Percentiles rank a stretch among this genome's conserved stretches.
Evolutionary conservation across 768 basidiomycete genomes (phyloP).

Genomic region (Boletus subcaerulescens): DNA sequence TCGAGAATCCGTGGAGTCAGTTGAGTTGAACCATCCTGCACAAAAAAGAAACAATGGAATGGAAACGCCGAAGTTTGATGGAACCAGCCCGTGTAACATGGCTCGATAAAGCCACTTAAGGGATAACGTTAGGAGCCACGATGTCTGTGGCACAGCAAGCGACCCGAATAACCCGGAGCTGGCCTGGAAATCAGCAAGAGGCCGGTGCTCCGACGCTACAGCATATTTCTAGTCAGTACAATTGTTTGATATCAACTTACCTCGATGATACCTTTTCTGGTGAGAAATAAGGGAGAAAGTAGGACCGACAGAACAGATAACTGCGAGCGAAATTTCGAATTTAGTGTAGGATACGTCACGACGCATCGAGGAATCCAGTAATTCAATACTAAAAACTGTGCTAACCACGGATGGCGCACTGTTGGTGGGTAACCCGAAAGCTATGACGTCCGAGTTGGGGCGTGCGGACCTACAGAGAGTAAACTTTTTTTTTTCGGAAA

Average conservation of each 20-base stretch:
- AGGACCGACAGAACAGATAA: neutral
- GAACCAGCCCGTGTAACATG: neutral
- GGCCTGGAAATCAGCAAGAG: neutral
- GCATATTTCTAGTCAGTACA: neutral
- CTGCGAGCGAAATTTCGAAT: neutral
- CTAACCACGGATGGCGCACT: no score
- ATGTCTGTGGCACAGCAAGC: neutral
- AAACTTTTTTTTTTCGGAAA: no score
- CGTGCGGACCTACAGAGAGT: neutral
- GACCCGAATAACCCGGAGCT: neutral
- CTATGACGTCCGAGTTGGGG: neutral
- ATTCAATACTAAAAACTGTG: no score
- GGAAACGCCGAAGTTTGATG: neutral
- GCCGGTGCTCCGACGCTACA: neutral
- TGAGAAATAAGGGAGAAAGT: neutral
- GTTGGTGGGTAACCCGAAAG: no score
- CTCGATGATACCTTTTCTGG: no score
- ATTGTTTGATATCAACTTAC: neutral
- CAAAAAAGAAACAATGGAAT: neutral
- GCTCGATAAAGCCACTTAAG: neutral
- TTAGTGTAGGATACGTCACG: no score
- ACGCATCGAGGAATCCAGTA: no score
- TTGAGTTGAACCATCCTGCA: conserved; percentile 20
- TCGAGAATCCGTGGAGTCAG: neutral
- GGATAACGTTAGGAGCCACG: neutral